Conservation (phyloP, 2,329 filamentous ascomycete species). For the Neurospora sp. region DNA sequence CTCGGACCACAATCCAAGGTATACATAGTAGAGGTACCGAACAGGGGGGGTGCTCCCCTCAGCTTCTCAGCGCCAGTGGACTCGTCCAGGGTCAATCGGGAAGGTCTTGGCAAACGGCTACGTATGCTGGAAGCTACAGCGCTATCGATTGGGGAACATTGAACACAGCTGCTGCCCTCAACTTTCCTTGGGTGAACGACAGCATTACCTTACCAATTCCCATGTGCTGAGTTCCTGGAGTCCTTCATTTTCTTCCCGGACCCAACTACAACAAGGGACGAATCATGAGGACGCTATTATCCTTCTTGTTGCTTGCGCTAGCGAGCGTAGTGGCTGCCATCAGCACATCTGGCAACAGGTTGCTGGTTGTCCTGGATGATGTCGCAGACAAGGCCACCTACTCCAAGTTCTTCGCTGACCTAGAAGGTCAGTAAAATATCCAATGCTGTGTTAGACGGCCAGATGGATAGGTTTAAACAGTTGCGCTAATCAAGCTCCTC, state of each 20-base stretch:
- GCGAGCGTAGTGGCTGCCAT: conserved; percentile 60
- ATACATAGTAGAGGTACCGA: conserved; percentile 1
- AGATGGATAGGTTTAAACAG: background rate
- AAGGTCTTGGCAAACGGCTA: conserved; percentile 25
- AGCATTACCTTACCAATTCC: conserved; percentile 7
- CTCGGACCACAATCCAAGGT: background rate
- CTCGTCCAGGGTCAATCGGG: background rate
- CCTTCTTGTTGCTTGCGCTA: conserved; percentile 58
- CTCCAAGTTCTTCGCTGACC: conserved; percentile 66
- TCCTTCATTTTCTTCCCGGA: conserved; percentile 1
- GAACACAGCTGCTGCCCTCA: background rate
- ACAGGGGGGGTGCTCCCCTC: background rate
- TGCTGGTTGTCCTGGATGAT: conserved; percentile 83
- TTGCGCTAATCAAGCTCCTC: conserved; percentile 15
- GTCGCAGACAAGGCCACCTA: conserved; percentile 71
- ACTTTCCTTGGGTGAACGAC: conserved; percentile 4
- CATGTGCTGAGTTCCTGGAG: conserved; percentile 7
- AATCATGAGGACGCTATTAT: conserved; percentile 62
- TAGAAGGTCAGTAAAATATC: conserved; percentile 48
- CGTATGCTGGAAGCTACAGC: conserved; percentile 21
- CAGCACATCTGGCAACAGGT: conserved; percentile 67
- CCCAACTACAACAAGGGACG: background rate
- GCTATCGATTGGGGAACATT: background rate
- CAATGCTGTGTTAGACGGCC: background rate
- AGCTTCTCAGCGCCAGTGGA: background rate